These are phyloP conservation scores for Schoenoplectus tabernaemontani DNA, from an alignment of 202 grass and related monocot genomes.

Conservation along the genomic window DNA sequence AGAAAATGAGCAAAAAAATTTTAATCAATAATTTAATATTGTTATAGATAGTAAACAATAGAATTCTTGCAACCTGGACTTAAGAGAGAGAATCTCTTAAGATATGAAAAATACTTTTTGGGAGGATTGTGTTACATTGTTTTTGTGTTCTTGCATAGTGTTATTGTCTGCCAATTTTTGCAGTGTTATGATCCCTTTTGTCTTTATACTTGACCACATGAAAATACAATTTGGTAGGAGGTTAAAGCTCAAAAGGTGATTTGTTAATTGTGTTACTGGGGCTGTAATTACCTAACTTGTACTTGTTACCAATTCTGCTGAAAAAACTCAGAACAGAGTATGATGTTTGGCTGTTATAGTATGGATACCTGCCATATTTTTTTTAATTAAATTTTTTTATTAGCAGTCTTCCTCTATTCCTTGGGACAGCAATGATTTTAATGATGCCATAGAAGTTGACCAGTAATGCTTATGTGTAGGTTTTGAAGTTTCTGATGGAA, in stretches of 20 bases:
- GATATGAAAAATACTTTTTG: neutral
- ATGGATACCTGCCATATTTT: neutral
- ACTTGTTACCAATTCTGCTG: neutral
- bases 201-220: neutral
- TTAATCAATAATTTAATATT: neutral
- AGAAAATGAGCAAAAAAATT: neutral
- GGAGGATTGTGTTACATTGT: neutral
- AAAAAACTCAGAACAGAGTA: neutral
- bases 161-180: neutral
- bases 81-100: neutral
- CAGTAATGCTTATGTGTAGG: conserved; percentile 28
- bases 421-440: neutral
- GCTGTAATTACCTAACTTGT: neutral
- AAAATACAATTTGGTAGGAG: neutral
- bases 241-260: neutral
- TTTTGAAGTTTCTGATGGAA: conserved; percentile 99
- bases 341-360: neutral
- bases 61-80: neutral
- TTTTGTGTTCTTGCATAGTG: neutral
- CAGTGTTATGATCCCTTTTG: neutral
- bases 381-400: neutral
- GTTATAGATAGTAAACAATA: neutral
- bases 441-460: neutral
- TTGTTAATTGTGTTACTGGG: neutral
- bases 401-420: neutral